Percentiles rank a stretch among this genome's conserved stretches.
These are phyloP conservation scores for Clonostachys solani DNA, from an alignment of 2,329 filamentous ascomycete genomes.

Conservation along the genomic window DNA sequence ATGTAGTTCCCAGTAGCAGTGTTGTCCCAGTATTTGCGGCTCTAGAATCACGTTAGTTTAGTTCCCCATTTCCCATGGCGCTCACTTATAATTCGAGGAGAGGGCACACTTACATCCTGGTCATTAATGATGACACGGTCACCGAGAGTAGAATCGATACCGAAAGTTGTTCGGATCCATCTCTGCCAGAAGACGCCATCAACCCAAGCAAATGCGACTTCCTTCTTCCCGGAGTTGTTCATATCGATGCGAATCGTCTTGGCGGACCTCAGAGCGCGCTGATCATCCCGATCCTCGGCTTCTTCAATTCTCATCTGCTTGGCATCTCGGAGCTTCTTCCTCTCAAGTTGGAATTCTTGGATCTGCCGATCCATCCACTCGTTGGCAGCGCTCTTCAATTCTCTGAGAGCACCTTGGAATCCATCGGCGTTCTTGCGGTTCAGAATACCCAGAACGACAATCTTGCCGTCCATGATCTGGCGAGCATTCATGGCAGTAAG, in stretches of 20 bases:
- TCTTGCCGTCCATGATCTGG: slow-evolving; percentile 92
- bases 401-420: slow-evolving; percentile 73
- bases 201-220: slow-evolving; percentile 95
- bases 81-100: background rate
- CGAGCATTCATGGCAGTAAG: slow-evolving; percentile 85
- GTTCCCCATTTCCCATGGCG: background rate
- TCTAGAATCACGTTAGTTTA: slow-evolving; percentile 48
- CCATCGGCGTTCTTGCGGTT: slow-evolving; percentile 75
- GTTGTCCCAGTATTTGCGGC: slow-evolving; percentile 90
- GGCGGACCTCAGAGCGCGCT: slow-evolving; percentile 78
- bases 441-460: slow-evolving; percentile 89
- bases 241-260: slow-evolving; percentile 92
- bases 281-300: slow-evolving; percentile 87
- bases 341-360: slow-evolving; percentile 84
- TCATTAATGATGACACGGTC: slow-evolving; percentile 96
- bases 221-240: slow-evolving; percentile 79
- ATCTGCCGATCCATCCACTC: slow-evolving; percentile 99
- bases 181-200: slow-evolving; percentile 97
- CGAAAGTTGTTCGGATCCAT: slow-evolving; percentile 94
- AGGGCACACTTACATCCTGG: slow-evolving; percentile 70
- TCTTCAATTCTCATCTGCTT: slow-evolving; percentile 97
- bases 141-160: slow-evolving; percentile 80
- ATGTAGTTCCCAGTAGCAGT: slow-evolving; percentile 89
- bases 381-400: slow-evolving; percentile 91
- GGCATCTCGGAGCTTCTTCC: slow-evolving; percentile 87